A percentile compares a stretch with the other conserved stretches of the same genome.
Evolutionary conservation across 1,284 basidiomycete genomes (phyloP).

Genomic region (Cryptococcus maquisensis): DNA sequence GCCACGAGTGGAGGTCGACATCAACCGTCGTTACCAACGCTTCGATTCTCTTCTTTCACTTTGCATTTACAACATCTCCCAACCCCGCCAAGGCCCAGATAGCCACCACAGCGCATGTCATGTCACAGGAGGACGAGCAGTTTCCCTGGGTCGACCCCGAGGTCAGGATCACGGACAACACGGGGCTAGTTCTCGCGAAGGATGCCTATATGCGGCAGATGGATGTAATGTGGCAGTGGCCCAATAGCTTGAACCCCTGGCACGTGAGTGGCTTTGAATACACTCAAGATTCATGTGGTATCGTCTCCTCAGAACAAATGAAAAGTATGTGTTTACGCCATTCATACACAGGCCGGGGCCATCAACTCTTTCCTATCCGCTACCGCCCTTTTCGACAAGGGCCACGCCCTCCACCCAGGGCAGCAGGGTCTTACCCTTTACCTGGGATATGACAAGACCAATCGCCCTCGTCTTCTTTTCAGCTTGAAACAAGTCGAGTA

Average conservation of each 20-base stretch:
- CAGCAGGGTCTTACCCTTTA: slow-evolving; percentile 64
- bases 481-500: slow-evolving; percentile 80
- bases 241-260: slow-evolving; percentile 15
- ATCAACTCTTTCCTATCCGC: slow-evolving; percentile 66
- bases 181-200: slow-evolving; percentile 16
- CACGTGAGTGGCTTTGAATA: slow-evolving; percentile 29
- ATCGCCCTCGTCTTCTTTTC: slow-evolving; percentile 61
- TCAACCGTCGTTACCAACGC: too few species aligned
- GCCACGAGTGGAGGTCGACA: too few species aligned
- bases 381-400: slow-evolving; percentile 61
- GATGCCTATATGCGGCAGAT: slow-evolving; percentile 39
- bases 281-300: background rate
- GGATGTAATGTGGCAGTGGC: slow-evolving; percentile 40
- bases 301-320: background rate
- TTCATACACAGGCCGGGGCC: slow-evolving; percentile 46
- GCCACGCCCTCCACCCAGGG: slow-evolving; percentile 66
- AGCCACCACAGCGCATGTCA: too few species aligned
- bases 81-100: too few species aligned
- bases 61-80: too few species aligned
- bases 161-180: background rate
- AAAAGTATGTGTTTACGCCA: background rate
- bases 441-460: slow-evolving; percentile 57
- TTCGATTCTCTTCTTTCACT: too few species aligned
- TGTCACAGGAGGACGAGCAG: too few species aligned
- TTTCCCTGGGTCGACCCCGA: background rate